Conservation (phyloP, 345 rosid genomes). For the Populus simonii region DNA sequence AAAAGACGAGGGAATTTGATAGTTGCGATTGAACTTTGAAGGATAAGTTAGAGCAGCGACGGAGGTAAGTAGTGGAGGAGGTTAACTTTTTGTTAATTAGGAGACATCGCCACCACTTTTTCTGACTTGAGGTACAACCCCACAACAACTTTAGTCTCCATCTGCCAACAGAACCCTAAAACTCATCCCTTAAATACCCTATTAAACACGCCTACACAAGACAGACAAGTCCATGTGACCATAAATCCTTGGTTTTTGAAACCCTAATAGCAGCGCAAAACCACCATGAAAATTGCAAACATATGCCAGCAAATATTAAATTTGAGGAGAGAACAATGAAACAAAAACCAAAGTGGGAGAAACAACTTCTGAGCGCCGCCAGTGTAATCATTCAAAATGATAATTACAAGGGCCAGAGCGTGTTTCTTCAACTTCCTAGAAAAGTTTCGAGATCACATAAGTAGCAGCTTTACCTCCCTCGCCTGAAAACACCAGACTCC, state of each 20-base stretch:
- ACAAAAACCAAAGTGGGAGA: constrained; percentile 39
- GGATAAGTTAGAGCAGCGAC: background rate
- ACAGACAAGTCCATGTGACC: constrained; percentile 55
- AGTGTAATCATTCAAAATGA: constrained; percentile 56
- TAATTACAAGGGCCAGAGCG: constrained; percentile 26
- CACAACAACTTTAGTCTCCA: constrained; percentile 23
- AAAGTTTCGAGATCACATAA: background rate
- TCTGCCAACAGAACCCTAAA: constrained; percentile 20
- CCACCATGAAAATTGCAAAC: background rate
- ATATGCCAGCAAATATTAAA: constrained; percentile 7
- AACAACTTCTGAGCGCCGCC: constrained; percentile 64
- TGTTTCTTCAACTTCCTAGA: constrained; percentile 39
- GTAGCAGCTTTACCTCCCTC: background rate
- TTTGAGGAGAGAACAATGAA: constrained; percentile 6
- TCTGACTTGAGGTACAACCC: constrained; percentile 25
- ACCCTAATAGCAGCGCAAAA: constrained; percentile 16
- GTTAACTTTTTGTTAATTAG: background rate
- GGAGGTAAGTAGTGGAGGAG: background rate
- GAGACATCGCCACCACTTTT: constrained; percentile 1
- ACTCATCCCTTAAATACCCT: constrained; percentile 9
- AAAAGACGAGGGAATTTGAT: background rate
- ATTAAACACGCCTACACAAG: constrained; percentile 3
- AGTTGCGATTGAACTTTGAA: background rate
- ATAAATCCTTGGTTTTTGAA: constrained; percentile 41
- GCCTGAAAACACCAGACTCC: background rate